These are phyloP conservation scores for Rhodomyrtus psidioides DNA, from an alignment of 441 rosid genomes.

Conservation along the genomic window DNA sequence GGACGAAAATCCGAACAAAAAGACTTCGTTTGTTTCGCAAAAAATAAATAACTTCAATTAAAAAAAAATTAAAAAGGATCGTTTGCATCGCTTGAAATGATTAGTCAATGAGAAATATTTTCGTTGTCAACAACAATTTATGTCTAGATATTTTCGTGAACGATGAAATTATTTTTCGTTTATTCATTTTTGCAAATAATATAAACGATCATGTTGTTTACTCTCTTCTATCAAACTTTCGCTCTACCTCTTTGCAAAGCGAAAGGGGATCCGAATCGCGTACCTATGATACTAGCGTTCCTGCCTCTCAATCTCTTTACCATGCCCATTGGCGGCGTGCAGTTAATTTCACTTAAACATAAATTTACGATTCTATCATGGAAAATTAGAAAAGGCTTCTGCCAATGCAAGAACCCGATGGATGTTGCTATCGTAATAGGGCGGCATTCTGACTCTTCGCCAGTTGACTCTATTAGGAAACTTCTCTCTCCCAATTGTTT, in stretches of 20 bases:
- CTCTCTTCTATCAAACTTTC: no score
- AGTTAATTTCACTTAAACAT: not conserved
- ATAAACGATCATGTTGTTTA: not conserved
- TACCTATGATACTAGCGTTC: no score
- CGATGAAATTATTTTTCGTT: not conserved
- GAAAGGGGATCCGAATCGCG: no score
- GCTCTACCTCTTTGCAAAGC: no score
- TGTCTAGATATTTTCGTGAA: not conserved
- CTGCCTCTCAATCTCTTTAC: no score
- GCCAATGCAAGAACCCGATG: not conserved
- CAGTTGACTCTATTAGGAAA: not conserved
- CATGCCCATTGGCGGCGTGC: no score
- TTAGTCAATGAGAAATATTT: not conserved
- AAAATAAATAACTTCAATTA: not conserved
- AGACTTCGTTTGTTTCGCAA: fast-evolving
- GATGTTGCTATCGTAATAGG: no score
- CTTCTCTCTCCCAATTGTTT: not conserved
- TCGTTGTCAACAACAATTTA: not conserved
- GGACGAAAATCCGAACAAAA: not conserved
- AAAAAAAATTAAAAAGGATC: not conserved
- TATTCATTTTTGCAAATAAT: fast-evolving
- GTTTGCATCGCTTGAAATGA: not conserved
- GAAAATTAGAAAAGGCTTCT: not conserved
- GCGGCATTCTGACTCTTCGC: not conserved
- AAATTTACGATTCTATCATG: not conserved